These are phyloP conservation scores for Nannizzia gypsea DNA, from an alignment of 2,329 filamentous ascomycete species.

Conservation along the genomic window DNA sequence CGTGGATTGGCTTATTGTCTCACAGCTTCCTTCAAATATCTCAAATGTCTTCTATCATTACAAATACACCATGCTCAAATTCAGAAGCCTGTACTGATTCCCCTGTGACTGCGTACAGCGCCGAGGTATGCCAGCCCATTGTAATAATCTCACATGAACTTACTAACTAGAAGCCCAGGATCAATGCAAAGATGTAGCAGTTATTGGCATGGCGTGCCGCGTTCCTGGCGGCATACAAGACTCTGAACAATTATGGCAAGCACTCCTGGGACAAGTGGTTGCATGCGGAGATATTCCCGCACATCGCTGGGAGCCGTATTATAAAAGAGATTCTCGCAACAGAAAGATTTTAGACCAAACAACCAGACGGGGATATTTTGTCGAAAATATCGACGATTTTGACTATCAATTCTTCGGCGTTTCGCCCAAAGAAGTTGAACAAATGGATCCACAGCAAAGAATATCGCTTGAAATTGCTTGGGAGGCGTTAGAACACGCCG, in stretches of 20 bases:
- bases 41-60: background rate
- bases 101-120: background rate
- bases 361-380: background rate
- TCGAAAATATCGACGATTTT: constrained; percentile 12
- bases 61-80: background rate
- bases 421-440: constrained; percentile 11
- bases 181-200: background rate
- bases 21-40: background rate
- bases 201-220: constrained; percentile 3
- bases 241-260: background rate
- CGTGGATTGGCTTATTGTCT: background rate
- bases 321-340: background rate
- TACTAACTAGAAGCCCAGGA: background rate
- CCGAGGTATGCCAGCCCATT: background rate
- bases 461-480: constrained; percentile 17
- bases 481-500: constrained; percentile 13
- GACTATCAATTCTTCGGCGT: constrained; percentile 18
- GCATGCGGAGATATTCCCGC: background rate
- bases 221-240: background rate
- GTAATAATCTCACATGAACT: background rate
- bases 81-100: background rate
- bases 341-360: background rate
- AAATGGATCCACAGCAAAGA: constrained; percentile 18
- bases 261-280: background rate
- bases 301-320: background rate